Evolutionary conservation across 2,329 filamentous ascomycete genomes (phyloP), one percentile per base, ranked within the genome.

Genomic region (Eutypa lata): DNA sequence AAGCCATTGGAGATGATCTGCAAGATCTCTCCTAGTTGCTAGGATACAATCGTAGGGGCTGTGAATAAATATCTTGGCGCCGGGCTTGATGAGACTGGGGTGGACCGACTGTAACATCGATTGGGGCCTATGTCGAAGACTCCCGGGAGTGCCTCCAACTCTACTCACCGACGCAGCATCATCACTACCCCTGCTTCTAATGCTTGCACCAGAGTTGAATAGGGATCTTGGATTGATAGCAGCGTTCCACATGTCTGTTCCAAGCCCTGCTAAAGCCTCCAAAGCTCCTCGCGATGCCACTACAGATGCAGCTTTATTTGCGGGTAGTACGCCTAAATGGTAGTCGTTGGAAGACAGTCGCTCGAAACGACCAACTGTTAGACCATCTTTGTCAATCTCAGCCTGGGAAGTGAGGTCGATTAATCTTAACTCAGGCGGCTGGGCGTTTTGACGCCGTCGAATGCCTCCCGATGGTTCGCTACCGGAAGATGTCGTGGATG

Each of bases 11-110:
- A 97, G 75, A 64, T 96, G 91, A 70, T 99, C 94, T 3, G 84
- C 77, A 16, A 96, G 77, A 64, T 96, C 92, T 60, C 94, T 81
- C 67, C 92, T 92, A 2, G 94, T 90, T 1, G 91, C 90, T 51
- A 97, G 76, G n/a, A 97, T 88, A 63, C 92, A 97, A 71, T 99
- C 94, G 66, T 95, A 99, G 0, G 94, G 94, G 62, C 91, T 97
- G 64, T 96, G 91, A 40, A 99, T 90, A 67, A 97, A 97, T 16
- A 99, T 89, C 65, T 97, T 69, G 61, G 79, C 70, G 2, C 82
- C 79, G 48, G 76, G 76, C 63, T 84, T 79, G 59, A 78, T 63
- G 58, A 88, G 68, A 61, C 76, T 77, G 51, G 81, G 71, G 65
- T 87, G 79, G 2, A 79, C 73, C 13, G 74, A 69, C 37, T 69